Percentiles rank a stretch among this genome's conserved stretches.
These are phyloP conservation scores for Cyberlindnera galapagoensis DNA, from an alignment of 805 yeast species.

Conservation along the genomic window DNA sequence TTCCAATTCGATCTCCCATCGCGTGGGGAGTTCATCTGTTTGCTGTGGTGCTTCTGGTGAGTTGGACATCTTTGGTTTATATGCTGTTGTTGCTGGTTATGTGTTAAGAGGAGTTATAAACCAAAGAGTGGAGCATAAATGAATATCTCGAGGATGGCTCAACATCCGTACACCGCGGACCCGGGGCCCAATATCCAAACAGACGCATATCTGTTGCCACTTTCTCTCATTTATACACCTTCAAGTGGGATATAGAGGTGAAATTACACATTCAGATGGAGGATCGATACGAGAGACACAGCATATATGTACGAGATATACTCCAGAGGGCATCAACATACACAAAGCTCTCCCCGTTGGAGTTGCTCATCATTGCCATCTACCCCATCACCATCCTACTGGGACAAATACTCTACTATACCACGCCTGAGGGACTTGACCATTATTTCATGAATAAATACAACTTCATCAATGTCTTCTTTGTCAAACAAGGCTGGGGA, in stretches of 20 bases:
- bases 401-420: conserved; percentile 44
- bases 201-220: background rate
- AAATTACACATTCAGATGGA: too few species aligned
- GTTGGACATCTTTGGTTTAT: too few species aligned
- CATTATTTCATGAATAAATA: conserved; percentile 45
- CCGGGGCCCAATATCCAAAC: conserved; percentile 3
- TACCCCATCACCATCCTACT: conserved; percentile 39
- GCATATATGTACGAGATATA: background rate
- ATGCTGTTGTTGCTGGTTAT: too few species aligned
- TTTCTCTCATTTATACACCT: background rate
- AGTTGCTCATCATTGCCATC: conserved; percentile 12
- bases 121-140: too few species aligned
- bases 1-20: conserved; percentile 89
- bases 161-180: too few species aligned
- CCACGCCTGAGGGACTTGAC: conserved; percentile 4
- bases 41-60: background rate
- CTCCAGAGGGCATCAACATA: conserved; percentile 1
- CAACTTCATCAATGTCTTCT: conserved; percentile 61
- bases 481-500: conserved; percentile 89
- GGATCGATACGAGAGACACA: conserved; percentile 7
- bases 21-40: conserved; percentile 42
- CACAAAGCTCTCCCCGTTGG: conserved; percentile 8
- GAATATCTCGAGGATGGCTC: too few species aligned
- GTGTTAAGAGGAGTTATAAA: too few species aligned
- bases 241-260: too few species aligned